Percentiles rank a stretch among this genome's conserved stretches.
phyloP scores from a whole-genome alignment of 2,329 filamentous ascomycete genomes.

The Clarireedia monteithiana region DNA sequence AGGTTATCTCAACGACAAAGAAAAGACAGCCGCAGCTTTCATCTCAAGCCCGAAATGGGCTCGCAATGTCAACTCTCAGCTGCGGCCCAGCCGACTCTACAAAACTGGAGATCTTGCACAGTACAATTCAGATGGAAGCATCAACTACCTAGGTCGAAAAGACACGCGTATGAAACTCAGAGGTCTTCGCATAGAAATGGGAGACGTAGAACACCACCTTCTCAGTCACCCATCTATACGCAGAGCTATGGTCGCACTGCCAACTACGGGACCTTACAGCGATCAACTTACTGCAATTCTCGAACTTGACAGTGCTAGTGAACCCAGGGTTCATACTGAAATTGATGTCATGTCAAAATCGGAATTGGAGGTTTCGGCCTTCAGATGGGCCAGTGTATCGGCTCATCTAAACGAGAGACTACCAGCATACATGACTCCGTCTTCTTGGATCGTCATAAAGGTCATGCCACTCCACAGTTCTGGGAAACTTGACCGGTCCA shows the following conservation, averaged over 20 bases:
- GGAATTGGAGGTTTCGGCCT: not conserved
- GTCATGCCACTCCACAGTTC: constrained; percentile 28
- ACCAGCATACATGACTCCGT: constrained; percentile 31
- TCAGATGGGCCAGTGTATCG: not conserved
- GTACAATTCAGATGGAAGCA: constrained; percentile 19
- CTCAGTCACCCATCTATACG: constrained; percentile 6
- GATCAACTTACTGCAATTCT: constrained; percentile 1
- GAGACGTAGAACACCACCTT: constrained; percentile 5
- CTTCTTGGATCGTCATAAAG: constrained; percentile 26
- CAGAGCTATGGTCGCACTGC: not conserved
- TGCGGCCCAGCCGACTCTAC: constrained; percentile 38
- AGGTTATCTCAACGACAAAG: constrained; percentile 34
- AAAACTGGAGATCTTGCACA: constrained; percentile 39
- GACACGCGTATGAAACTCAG: constrained; percentile 3
- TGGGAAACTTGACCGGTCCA: constrained; percentile 32
- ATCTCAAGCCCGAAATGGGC: constrained; percentile 22
- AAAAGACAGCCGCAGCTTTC: constrained; percentile 31
- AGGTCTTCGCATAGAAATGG: constrained; percentile 6
- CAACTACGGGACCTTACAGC: not conserved
- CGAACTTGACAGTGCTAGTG: not conserved
- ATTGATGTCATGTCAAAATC: not conserved
- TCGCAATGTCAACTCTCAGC: not conserved
- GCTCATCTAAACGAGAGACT: constrained; percentile 10
- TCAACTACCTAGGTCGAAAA: constrained; percentile 1
- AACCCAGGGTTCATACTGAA: not conserved